These are phyloP conservation scores for Nissolia schottii DNA, from an alignment of 306 rosid species.

Conservation along the genomic window DNA sequence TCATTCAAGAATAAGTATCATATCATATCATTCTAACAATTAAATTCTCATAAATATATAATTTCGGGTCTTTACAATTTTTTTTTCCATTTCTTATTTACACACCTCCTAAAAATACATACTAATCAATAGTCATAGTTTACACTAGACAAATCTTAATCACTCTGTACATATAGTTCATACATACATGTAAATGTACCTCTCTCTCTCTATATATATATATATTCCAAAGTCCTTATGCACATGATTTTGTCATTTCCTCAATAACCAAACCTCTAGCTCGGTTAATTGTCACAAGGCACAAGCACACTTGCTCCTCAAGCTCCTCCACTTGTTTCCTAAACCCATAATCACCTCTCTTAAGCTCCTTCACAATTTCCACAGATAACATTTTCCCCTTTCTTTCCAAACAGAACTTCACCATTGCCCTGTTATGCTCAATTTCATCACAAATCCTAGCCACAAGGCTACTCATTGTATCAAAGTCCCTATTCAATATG, in stretches of 20 bases:
- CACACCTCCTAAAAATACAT: not conserved
- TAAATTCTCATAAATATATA: no score
- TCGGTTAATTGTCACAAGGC: conserved; percentile 46
- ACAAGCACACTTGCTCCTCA: conserved; percentile 55
- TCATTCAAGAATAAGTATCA: no score
- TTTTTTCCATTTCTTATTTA: no score
- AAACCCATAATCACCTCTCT: conserved; percentile 33
- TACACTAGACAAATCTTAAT: not conserved
- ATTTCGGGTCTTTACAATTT: no score
- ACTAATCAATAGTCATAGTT: not conserved
- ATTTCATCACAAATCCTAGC: conserved; percentile 42
- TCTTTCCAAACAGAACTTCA: conserved; percentile 44
- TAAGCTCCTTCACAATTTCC: conserved; percentile 47
- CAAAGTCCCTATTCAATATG: conserved; percentile 48
- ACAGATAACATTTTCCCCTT: conserved; percentile 31
- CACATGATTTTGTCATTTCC: conserved; percentile 29
- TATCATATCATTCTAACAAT: no score
- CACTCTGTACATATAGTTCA: not conserved
- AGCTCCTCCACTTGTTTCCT: conserved; percentile 59
- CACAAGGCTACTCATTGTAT: conserved; percentile 50
- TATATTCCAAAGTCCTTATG: not conserved
- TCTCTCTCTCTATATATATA: no score
- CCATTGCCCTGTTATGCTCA: conserved; percentile 40
- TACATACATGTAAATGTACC: no score
- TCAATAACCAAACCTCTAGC: conserved; percentile 47